Evolutionary conservation across 306 rosid species (phyloP), one percentile per base, ranked within the genome.

Genomic region (Vicia villosa): DNA sequence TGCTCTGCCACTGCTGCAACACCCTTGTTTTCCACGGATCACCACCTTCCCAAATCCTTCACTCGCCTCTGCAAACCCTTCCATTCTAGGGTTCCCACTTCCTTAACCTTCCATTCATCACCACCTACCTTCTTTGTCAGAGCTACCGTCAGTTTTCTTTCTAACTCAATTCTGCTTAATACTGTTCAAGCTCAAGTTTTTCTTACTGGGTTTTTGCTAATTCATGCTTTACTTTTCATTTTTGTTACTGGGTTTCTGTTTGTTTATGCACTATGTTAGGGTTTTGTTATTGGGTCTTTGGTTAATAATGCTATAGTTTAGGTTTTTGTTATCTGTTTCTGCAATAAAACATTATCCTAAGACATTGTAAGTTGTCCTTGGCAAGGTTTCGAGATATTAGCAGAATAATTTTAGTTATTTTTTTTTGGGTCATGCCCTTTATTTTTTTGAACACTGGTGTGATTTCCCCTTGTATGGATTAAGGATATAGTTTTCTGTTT

Each of bases 21-120:
- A 57, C 84, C 86, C 66, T 47, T 94, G 37, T 80, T 78, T 34
- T 80, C 80, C 43, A 38, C 80, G 63, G 84, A 80, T n/a, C 74
- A 63, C 10, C 77, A 77, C 22, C 30, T 81, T 78, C 87, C 93
- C 75, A 90, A 85, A 75, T 74, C 96, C 72, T 80, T 91, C 77
- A 32, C 73, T 16, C 86, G 89, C n/a, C 90, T 88, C 55, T 85
- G 86, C 74, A 86, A 70, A 20, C 87, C 97, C 71, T 50, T 90
- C 51, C 82, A 78, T 45, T 74, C 89, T 0, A 76, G 77, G 7
- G 74, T 76, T 17, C 70, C 88, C 63, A 71, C 84, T n/a, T 85
- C 89, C 2, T 0, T 81, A 63, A 75, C 86, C 3, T 71, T 79
- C 36, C 87, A 69, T 69, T 61, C 78, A 45, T 32, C 82, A 8